Base-by-base conservation (phyloP, 2,329 filamentous ascomycete genomes). In the Fusarium secorum region DNA sequence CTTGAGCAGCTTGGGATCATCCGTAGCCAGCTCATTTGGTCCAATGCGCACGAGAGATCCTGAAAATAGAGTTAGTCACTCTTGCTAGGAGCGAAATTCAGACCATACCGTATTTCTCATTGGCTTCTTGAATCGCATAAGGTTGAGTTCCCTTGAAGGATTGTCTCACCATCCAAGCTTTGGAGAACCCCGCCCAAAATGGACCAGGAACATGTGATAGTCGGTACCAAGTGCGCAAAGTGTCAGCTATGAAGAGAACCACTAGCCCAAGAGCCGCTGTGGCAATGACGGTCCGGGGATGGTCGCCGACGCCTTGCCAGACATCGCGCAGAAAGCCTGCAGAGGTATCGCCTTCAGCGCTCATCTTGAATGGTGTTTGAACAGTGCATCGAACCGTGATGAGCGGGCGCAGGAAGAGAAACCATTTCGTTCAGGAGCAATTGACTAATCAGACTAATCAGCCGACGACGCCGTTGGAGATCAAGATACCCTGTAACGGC, bases 151-250 rank as follows among this genome's bases (percentile, higher is more conserved):
- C 71, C 11, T 71, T 74, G 41, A 79, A 64, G 3, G 78, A 77
- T 18, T 72, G 61, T 39, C 49, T 66, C 6, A 79, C 68, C 66
- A 80, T 76, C 78, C 79, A 80, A 26, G 71, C 74, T 45, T 80
- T 78, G 59, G 77, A 80, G 49, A 80, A 72, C 18, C 74, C 74
- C 15, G 77, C 78, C 68, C 75, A 74, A 57, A 78, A 78, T 2
- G 80, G 80, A 1, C 79, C 80, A 1, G 79, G 79, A 26, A 81
- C 64, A 56, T 81, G 78, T 11, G 75, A 78, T 35, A 81, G 73
- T 41, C 78, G 78, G 58, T 76, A 72, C 78, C 79, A 81, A 2
- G 49, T 18, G 7, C 65, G 67, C 26, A 72, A 36, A 1, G 70
- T 46, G 18, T 75, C 57, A 2, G 56, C 58, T 4, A 75, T 10